Evolutionary conservation across 2,329 filamentous ascomycete genomes (phyloP), one percentile per base, ranked within the genome.

Genomic region (Curvularia lunata): DNA sequence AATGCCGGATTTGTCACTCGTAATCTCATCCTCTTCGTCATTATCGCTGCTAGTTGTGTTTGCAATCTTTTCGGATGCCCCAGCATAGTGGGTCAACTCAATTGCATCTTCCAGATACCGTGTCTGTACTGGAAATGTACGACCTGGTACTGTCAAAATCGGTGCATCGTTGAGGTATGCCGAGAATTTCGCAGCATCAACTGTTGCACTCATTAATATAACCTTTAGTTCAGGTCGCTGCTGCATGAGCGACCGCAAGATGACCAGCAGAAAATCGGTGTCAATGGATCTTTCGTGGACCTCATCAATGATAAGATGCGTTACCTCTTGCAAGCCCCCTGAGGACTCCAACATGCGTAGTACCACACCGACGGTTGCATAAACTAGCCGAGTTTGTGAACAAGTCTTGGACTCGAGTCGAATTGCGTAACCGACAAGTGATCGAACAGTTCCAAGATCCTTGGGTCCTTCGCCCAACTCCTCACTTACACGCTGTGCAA

Each of bases 181-280:
- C 0, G 95, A 97, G 74, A 99, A 97, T 16, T 89, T 88, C 58
- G 94, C 88, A 0, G 95, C 92, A 75, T 99, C 92, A 7, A 99
- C 92, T 0, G 95, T 99, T 10, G 95, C 95, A 65, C 94, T 98
- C 95, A 99, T 99, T 47, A 99, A 84, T 37, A 99, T 85, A 19
- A 99, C 90, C 77, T 96, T 98, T 50, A 99, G 82, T 63, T 96
- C 91, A 59, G 88, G 89, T 52, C 94, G 85, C 64, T 86, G 85
- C 28, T 85, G 75, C 79, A 97, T 85, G 4, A 99, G 81, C 61
- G 93, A 90, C 71, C 91, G 91, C 49, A 99, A 84, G 1, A 98
- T 91, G 66, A 99, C 95, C 16, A 99, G 83, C 32, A 99, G 82
- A 74, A 99, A 97, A 75, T 99, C 95, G 55, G 93, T 97, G 73